Evolutionary conservation across 208 protist species (phyloP).

Genomic region (Trypanosoma scelopori): DNA sequence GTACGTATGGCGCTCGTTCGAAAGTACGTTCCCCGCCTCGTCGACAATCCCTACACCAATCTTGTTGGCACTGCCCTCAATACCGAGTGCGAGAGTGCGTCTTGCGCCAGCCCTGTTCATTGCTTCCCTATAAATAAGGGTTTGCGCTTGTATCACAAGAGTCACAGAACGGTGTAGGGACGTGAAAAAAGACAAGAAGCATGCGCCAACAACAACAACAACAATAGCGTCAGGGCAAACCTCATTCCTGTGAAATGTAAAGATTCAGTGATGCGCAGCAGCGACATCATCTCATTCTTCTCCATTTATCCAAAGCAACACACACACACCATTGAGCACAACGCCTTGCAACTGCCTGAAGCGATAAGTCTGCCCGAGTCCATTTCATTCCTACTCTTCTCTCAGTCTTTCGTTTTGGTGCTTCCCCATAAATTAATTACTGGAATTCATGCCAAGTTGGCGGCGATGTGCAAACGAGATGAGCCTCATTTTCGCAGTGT

Average conservation of each 20-base stretch:
- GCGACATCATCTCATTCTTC: too few relatives aligned
- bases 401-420: too few relatives aligned
- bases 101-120: constrained; percentile 6
- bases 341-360: too few relatives aligned
- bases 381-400: too few relatives aligned
- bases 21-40: constrained; percentile 92
- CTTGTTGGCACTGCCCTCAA: constrained; percentile 99
- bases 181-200: background rate
- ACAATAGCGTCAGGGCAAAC: too few relatives aligned
- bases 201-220: too few relatives aligned
- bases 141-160: background rate
- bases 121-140: background rate
- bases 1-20: constrained; percentile 98
- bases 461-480: constrained; percentile 32
- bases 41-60: constrained; percentile 98
- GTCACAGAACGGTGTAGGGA: background rate
- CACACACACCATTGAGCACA: too few relatives aligned
- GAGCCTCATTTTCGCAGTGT: constrained; percentile 40
- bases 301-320: too few relatives aligned
- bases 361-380: too few relatives aligned
- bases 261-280: too few relatives aligned
- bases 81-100: constrained; percentile 88
- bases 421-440: background rate
- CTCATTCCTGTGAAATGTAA: too few relatives aligned
- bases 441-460: constrained; percentile 30